A percentile compares a stretch with the other conserved stretches of the same genome.
Conservation (phyloP, 2,329 filamentous ascomycete genomes). For the Chaetoscypha palmicola region DNA sequence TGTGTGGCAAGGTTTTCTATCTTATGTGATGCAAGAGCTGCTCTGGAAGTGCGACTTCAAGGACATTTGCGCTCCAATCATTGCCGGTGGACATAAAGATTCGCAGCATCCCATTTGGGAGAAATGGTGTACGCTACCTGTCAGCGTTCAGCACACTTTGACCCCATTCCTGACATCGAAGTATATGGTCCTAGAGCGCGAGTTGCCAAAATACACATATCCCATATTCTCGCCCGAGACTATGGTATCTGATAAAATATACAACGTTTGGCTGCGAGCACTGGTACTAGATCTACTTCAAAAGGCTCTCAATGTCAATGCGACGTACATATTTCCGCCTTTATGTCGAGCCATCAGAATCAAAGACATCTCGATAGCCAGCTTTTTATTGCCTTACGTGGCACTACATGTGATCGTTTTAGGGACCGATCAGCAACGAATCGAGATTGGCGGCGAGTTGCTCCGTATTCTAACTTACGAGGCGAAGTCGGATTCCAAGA, state of each 20-base stretch:
- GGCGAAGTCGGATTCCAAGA: conserved; percentile 44
- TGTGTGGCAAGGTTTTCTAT: conserved; percentile 80
- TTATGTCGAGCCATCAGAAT: conserved; percentile 75
- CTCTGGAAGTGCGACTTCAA: conserved; percentile 71
- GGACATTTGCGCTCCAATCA: conserved; percentile 36
- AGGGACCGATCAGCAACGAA: conserved; percentile 54
- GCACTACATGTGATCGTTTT: conserved; percentile 77
- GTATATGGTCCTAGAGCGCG: conserved; percentile 64
- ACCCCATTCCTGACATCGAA: conserved; percentile 81
- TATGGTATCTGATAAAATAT: conserved; percentile 55
- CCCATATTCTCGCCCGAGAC: conserved; percentile 53
- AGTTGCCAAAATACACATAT: conserved; percentile 51
- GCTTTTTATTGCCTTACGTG: conserved; percentile 83
- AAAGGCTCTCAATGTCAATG: conserved; percentile 67
- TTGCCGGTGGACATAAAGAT: conserved; percentile 33
- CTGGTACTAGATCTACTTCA: conserved; percentile 78
- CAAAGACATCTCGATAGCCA: conserved; percentile 78
- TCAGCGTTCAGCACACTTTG: conserved; percentile 71
- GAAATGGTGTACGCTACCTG: conserved; percentile 73
- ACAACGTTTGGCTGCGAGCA: conserved; percentile 73
- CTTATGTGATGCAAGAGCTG: conserved; percentile 90
- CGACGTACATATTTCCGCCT: conserved; percentile 71
- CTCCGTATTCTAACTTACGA: conserved; percentile 61
- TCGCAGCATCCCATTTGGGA: conserved; percentile 53
- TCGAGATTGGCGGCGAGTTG: conserved; percentile 66